Conservation (phyloP, 805 yeast genomes). For the Barnettozyma sucrosica region DNA sequence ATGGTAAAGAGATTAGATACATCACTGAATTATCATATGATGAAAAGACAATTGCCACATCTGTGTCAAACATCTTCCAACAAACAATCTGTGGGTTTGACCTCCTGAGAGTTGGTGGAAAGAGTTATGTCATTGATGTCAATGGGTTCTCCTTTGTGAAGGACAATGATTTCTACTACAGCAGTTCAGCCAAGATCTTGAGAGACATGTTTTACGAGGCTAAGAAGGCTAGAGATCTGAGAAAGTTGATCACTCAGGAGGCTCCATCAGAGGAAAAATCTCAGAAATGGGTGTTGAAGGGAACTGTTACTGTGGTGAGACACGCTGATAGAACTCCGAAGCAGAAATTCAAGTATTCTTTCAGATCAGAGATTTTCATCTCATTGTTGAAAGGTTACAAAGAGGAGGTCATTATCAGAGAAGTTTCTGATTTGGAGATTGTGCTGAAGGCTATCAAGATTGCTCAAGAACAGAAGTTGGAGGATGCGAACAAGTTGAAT, state of each 20-base stretch:
- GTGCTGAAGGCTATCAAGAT: constrained; percentile 79
- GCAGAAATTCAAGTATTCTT: constrained; percentile 94
- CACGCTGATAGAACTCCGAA: constrained; percentile 99
- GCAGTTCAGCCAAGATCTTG: constrained; percentile 70
- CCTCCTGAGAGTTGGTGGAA: constrained; percentile 79
- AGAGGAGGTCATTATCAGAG: constrained; percentile 93
- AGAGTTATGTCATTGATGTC: constrained; percentile 91
- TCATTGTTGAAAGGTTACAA: constrained; percentile 88
- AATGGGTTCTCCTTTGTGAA: constrained; percentile 97
- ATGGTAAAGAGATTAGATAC: constrained; percentile 93
- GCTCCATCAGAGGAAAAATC: constrained; percentile 34
- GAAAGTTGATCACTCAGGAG: constrained; percentile 31
- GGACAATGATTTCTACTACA: constrained; percentile 83
- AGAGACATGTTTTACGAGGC: constrained; percentile 68
- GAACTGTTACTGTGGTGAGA: constrained; percentile 83
- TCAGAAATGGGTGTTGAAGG: constrained; percentile 96
- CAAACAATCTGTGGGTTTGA: constrained; percentile 98
- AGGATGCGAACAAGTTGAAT: constrained; percentile 69
- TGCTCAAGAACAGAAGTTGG: constrained; percentile 75
- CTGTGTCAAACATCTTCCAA: constrained; percentile 68
- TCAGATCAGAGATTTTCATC: constrained; percentile 79
- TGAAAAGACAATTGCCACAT: constrained; percentile 76
- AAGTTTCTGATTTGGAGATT: constrained; percentile 76
- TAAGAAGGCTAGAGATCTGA: constrained; percentile 40
- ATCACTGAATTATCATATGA: constrained; percentile 71